Evolutionary conservation across 306 rosid genomes (phyloP).

Genomic region (Cicer yamashitae): DNA sequence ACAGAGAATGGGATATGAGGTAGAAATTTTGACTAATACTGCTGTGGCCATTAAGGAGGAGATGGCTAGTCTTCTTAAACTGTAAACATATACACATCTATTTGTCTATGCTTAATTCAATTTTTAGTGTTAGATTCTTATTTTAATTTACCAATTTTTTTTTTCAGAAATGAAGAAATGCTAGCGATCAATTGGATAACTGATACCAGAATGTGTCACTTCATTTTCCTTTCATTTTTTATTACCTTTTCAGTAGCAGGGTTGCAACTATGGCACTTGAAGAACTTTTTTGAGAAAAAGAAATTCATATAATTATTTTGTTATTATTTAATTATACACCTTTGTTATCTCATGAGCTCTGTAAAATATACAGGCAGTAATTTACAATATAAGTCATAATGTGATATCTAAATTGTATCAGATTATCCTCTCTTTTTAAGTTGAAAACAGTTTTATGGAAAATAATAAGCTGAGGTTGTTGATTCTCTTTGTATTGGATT

Average conservation of each 20-base stretch:
- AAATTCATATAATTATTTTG: conserved; percentile 57
- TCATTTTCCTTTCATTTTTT: conserved; percentile 62
- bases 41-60: conserved; percentile 66
- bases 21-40: conserved; percentile 53
- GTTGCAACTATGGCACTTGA: conserved; percentile 76
- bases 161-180: conserved; percentile 64
- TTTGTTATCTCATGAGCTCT: neutral
- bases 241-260: conserved; percentile 67
- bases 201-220: conserved; percentile 51
- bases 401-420: neutral
- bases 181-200: conserved; percentile 54
- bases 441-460: no score
- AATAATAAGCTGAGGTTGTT: neutral
- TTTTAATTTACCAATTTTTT: neutral
- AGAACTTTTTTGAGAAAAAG: conserved; percentile 72
- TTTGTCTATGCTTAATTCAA: neutral
- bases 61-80: conserved; percentile 62
- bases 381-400: neutral
- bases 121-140: neutral
- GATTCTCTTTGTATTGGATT: neutral
- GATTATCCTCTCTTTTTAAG: neutral
- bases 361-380: neutral
- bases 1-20: conserved; percentile 64
- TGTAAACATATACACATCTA: conserved; percentile 45
- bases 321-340: neutral